Evolutionary conservation across 208 protist genomes (phyloP), one percentile per base, ranked within the genome.

Genomic region (Spongospora subterranea): DNA sequence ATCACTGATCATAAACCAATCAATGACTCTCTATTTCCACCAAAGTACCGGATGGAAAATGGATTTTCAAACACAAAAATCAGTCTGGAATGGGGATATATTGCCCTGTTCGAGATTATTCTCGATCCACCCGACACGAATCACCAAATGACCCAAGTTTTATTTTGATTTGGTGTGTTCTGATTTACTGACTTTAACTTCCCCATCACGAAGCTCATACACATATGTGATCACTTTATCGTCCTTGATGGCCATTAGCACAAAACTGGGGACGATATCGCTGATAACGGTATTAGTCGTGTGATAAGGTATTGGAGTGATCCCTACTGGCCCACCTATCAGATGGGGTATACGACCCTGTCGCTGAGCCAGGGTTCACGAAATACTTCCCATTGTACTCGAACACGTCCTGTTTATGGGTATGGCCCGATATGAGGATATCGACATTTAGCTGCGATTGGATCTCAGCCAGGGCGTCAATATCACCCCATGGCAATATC

Each of bases 281-380:
- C 45, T 89, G n/a, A 38, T 6, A 60, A 24, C 13, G 50, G 6
- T 6, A 29, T 24, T 29, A 60, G 50, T 29, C 13, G 13, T 60
- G 76, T n/a, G 6, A n/a, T n/a, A 46, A 88, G 13, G 6, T 6
- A n/a, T 88, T n/a, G 39, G 40, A 88, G 24, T 88, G 76, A 88
- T 6, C 76, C 20, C 46, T n/a, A n/a, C n/a, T n/a, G n/a, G n/a
- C n/a, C n/a, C 1, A 66, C 54, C 66, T 45, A 40, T 88, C 60
- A n/a, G 29, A 11, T 66, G 77, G 38, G 40, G 46, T 77, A 24
- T 45, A 76, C 24, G 65, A 88, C 91, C 98, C 98, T 1, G 98
- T 99, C n/a, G 98, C 97, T 46, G 97, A 99, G 41, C 99, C 99
- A 11, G 98, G 98, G 91, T 99, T 99, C 29, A 99, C 93, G 88